Base-by-base conservation (phyloP, 1,139 yeast genomes). In the Zygosaccharomyces sapae region DNA sequence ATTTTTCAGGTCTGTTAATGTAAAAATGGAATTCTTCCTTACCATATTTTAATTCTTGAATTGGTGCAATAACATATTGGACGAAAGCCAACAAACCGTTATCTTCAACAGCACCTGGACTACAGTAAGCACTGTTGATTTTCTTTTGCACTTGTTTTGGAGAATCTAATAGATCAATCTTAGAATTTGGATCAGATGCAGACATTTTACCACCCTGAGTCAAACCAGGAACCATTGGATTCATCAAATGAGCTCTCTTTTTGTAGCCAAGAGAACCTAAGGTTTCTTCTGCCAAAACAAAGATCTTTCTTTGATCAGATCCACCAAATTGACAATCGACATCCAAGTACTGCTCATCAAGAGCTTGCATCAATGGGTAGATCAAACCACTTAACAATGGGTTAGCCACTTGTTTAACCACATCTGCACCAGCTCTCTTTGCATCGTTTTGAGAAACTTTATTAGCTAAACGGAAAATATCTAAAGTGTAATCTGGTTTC, bases 361-460 rank as follows among this genome's bases (percentile, higher is more conserved):
- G 77, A 2, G 97, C 97, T 72, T 92, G 99, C 98, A 92, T 92
- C 64, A 94, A 79, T 46, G 99, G 99, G 70, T 92, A 92, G 60
- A 92, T 87, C 67, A 92, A 79, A 4, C 98, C 98, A 30, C 95
- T 83, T 54, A 92, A 78, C 56, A 90, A 77, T 30, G 98, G 98
- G 69, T 89, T 89, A 39, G 88, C 82, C 45, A 90, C 97, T 72
- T 92, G 98, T 69, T 92, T 92, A 54, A 92, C 99, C 49, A 92
- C 99, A 70, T 94, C 99, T 9, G 99, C 98, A 66, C 99, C 99
- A 1, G 99, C 99, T 69, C 98, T 83, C 73, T 88, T 88, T 56
- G 97, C 97, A 65, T 90, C 97, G 66, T 92, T 90, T 70, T 87
- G 96, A 20, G 95, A 82, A 25, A 87, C 95, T 40, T 74, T 69